Evolutionary conservation across 352 stramenopile genomes (phyloP).

Genomic region (Albugo candida): DNA sequence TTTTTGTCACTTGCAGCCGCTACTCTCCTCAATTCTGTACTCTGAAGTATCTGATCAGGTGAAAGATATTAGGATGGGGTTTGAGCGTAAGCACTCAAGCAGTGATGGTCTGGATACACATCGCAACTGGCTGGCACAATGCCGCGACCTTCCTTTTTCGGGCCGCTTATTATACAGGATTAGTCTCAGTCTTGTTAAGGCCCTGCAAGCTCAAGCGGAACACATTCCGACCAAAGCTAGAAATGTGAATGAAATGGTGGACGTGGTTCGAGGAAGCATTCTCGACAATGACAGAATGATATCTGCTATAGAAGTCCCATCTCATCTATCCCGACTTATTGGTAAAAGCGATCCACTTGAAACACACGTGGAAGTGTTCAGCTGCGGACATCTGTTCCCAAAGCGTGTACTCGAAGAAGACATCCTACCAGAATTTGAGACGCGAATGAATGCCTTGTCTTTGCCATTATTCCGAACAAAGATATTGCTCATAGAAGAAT

Average conservation of each 20-base stretch:
- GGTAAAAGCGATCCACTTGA: slow-evolving; percentile 71
- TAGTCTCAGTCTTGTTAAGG: slow-evolving; percentile 36
- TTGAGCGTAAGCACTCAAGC: background rate
- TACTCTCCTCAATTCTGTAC: slow-evolving; percentile 64
- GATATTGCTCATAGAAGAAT: slow-evolving; percentile 42
- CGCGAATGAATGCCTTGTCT: slow-evolving; percentile 42
- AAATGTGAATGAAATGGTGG: slow-evolving; percentile 10
- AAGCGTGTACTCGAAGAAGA: slow-evolving; percentile 78
- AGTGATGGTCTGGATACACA: slow-evolving; percentile 36
- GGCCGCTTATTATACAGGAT: slow-evolving; percentile 66
- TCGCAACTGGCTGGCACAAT: slow-evolving; percentile 53
- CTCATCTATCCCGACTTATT: slow-evolving; percentile 39
- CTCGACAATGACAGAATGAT: slow-evolving; percentile 46
- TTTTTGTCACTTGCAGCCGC: slow-evolving; percentile 30
- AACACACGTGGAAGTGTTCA: slow-evolving; percentile 73
- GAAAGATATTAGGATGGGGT: too few relatives aligned
- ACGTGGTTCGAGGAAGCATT: slow-evolving; percentile 60
- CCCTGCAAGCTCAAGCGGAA: background rate
- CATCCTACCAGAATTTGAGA: slow-evolving; percentile 61
- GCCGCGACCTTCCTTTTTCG: slow-evolving; percentile 51
- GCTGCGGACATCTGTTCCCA: slow-evolving; percentile 62
- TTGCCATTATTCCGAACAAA: slow-evolving; percentile 41
- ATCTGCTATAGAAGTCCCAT: slow-evolving; percentile 23
- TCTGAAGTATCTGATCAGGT: slow-evolving; percentile 20
- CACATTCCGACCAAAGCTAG: too few relatives aligned